Conservation (phyloP, 2,329 filamentous ascomycete species). For the Ascochyta pisi region DNA sequence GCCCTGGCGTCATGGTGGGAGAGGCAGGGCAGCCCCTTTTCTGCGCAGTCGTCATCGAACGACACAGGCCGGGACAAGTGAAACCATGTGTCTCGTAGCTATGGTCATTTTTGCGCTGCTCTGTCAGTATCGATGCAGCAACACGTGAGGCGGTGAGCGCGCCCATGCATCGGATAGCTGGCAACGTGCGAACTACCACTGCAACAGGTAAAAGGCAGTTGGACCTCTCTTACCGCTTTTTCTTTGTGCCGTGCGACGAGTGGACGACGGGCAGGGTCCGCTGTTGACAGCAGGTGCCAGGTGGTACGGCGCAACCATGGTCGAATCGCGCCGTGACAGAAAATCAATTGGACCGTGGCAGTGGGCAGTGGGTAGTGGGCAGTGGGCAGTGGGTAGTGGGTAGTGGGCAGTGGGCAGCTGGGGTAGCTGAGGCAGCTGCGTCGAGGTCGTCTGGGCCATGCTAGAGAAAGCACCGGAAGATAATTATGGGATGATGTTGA, state of each 20-base stretch:
- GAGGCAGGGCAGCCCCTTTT: slow-evolving; percentile 33
- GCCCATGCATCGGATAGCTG: slow-evolving; percentile 31
- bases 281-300: slow-evolving; percentile 28
- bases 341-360: slow-evolving; percentile 35
- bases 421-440: slow-evolving; percentile 22
- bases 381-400: no score
- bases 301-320: slow-evolving; percentile 28
- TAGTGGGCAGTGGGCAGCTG: no score
- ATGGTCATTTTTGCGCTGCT: slow-evolving; percentile 18
- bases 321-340: slow-evolving; percentile 20
- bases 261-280: slow-evolving; percentile 19
- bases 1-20: slow-evolving; percentile 32
- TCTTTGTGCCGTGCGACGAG: slow-evolving; percentile 32
- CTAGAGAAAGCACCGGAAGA: not conserved
- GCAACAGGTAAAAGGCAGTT: slow-evolving; percentile 35
- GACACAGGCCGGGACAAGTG: slow-evolving; percentile 25
- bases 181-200: slow-evolving; percentile 35
- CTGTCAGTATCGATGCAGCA: slow-evolving; percentile 24
- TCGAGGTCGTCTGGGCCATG: slow-evolving; percentile 15
- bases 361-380: no score
- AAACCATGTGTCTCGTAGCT: slow-evolving; percentile 10
- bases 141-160: slow-evolving; percentile 37
- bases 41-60: slow-evolving; percentile 34
- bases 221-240: slow-evolving; percentile 45
- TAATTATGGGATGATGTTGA: not conserved